A percentile compares a stretch with the other conserved stretches of the same genome.
Conservation (phyloP, 2,329 filamentous ascomycete species). For the Aspergillus clavatus region DNA sequence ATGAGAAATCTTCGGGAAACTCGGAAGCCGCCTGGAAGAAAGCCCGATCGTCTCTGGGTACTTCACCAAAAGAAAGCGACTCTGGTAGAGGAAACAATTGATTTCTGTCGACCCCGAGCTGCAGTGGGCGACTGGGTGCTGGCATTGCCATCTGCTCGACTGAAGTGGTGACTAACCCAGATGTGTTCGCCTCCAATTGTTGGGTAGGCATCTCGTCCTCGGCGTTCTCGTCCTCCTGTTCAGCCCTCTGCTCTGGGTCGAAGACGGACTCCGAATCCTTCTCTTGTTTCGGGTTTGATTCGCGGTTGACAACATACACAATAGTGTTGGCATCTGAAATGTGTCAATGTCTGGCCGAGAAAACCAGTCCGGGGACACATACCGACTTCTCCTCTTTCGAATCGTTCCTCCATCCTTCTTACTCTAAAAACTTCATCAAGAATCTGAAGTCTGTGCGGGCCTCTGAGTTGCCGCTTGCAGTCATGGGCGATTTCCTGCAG, state of each 20-base stretch:
- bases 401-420: constrained; percentile 38
- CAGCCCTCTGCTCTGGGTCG: constrained; percentile 17
- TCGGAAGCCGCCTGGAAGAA: constrained; percentile 26
- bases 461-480: constrained; percentile 35
- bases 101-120: constrained; percentile 13
- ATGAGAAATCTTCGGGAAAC: constrained; percentile 26
- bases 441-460: constrained; percentile 32
- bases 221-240: constrained; percentile 24
- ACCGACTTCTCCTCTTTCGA: constrained; percentile 40
- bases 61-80: constrained; percentile 25
- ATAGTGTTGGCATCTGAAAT: constrained; percentile 30
- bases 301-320: constrained; percentile 37
- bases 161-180: constrained; percentile 21
- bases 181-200: constrained; percentile 23
- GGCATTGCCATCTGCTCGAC: constrained; percentile 20
- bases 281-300: constrained; percentile 29
- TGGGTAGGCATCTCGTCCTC: constrained; percentile 26
- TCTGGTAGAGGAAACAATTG: constrained; percentile 28
- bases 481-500: constrained; percentile 39
- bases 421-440: constrained; percentile 40
- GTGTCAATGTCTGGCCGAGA: not conserved
- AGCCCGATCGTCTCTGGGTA: constrained; percentile 22
- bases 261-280: constrained; percentile 29
- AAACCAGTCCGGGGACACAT: constrained; percentile 9
- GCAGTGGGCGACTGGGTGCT: constrained; percentile 17